Conservation (phyloP, 2,329 filamentous ascomycete genomes). For the Phyllosticta capitalensis region DNA sequence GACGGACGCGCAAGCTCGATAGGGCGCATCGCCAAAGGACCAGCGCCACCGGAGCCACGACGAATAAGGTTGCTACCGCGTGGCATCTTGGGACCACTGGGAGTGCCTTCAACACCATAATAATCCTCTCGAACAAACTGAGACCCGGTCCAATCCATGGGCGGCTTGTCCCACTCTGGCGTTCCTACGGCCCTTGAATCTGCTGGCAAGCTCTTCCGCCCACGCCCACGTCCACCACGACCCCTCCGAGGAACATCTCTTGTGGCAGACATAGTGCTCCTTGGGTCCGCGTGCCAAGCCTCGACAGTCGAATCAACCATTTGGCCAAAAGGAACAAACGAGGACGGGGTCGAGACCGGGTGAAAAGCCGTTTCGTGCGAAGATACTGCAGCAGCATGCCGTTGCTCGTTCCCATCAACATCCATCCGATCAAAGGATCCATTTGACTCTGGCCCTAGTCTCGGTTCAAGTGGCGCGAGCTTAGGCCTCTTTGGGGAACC, state of each 20-base stretch:
- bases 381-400: neutral
- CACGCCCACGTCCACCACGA: constrained; percentile 27
- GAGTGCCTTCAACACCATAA: constrained; percentile 19
- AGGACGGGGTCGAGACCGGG: constrained; percentile 16
- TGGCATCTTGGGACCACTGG: constrained; percentile 16
- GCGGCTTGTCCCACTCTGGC: constrained; percentile 34
- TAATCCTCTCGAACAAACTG: constrained; percentile 29
- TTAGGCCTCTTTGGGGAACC: constrained; percentile 38
- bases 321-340: constrained; percentile 18
- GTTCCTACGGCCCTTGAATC: constrained; percentile 22
- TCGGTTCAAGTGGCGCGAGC: constrained; percentile 30
- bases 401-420: constrained; percentile 10
- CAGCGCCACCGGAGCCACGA: constrained; percentile 26
- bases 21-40: constrained; percentile 11
- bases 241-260: constrained; percentile 12
- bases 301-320: constrained; percentile 22
- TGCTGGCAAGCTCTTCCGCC: constrained; percentile 28
- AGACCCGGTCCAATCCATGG: constrained; percentile 28
- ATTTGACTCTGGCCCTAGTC: constrained; percentile 18
- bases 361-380: neutral
- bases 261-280: constrained; percentile 16
- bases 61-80: constrained; percentile 20
- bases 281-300: constrained; percentile 25
- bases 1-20: constrained; percentile 16
- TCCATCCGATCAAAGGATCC: constrained; percentile 17